A percentile compares a stretch with the other conserved stretches of the same genome.
Conservation (phyloP, 2,329 filamentous ascomycete genomes). For the Neofusicoccum parvum region DNA sequence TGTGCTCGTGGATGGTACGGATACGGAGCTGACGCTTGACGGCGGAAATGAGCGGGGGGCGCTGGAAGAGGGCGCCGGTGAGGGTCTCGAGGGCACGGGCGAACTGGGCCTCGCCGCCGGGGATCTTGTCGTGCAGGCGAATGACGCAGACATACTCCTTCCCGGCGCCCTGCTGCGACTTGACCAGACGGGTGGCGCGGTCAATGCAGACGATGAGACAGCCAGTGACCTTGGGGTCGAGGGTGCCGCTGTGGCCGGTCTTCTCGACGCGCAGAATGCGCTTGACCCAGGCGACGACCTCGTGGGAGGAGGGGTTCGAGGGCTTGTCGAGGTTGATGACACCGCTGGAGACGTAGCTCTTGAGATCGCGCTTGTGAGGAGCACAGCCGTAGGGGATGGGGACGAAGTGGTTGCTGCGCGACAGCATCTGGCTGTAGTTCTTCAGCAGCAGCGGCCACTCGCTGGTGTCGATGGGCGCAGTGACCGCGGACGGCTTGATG, state of each 20-base stretch:
- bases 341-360: constrained; percentile 94
- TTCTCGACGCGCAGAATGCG: constrained; percentile 93
- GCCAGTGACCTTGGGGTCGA: constrained; percentile 97
- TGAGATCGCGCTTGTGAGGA: constrained; percentile 90
- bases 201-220: constrained; percentile 95
- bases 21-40: constrained; percentile 99
- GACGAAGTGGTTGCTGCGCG: constrained; percentile 94
- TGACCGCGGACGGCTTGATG: constrained; percentile 85
- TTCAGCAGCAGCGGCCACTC: constrained; percentile 92
- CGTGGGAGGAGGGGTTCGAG: constrained; percentile 95
- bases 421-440: constrained; percentile 92
- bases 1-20: constrained; percentile 96
- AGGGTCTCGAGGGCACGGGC: constrained; percentile 91
- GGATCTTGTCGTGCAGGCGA: constrained; percentile 90
- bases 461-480: constrained; percentile 80
- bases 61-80: constrained; percentile 95
- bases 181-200: constrained; percentile 94
- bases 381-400: constrained; percentile 92
- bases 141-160: constrained; percentile 99
- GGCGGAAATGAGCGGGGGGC: constrained; percentile 93
- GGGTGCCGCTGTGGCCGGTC: constrained; percentile 96
- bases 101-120: constrained; percentile 90
- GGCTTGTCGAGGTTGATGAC: constrained; percentile 99
- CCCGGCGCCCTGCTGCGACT: constrained; percentile 97
- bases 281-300: constrained; percentile 99